Base-by-base conservation (phyloP, 768 basidiomycete species). In the Fomitopsis pulvina region DNA sequence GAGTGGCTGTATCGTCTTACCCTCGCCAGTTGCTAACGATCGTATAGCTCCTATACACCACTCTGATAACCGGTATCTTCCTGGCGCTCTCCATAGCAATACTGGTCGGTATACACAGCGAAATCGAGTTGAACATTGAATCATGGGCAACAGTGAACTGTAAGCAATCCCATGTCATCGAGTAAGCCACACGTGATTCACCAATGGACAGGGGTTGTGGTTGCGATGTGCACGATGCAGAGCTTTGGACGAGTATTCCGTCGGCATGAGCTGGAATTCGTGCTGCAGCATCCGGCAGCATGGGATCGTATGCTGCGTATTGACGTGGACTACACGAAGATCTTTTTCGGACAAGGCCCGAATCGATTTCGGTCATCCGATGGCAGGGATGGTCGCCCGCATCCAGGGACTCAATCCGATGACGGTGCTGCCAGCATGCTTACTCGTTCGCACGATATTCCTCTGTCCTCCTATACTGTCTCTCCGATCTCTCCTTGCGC, bases 181-280 rank as follows among this genome's bases (percentile, higher is more conserved):
- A 32, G 10, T 39, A 14, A 45, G 22, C 41, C 25, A 44, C n/a
- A n/a, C 47, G 47, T 8, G 57, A 28, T 53, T 57, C 39, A 52
- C 38, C 46, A 39, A 39, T 34, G 37, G 29, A 2, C 57, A 82
- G 81, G 79, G 81, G 69, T 71, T 16, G 60, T 81, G 11, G 72
- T 81, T 16, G 81, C 81, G 0, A 44, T 78, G 12, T 65, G 81
- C 29, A 72, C 74, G 12, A 76, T 83, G 53, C 77, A 81, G 54
- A 81, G 78, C 61, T 81, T 80, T 54, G 69, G 74, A 38, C 72
- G 78, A 20, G 81, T 82, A 7, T 71, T 82, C 18, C 71, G 69
- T 26, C 71, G 82, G n/a, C 79, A 83, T 54, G 81, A 85, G 60
- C 65, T 71, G 39, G 81, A 83, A 38, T 71, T 73, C 1, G 61